Conservation (phyloP, 306 rosid species). For the Gastrolobium villosum region DNA sequence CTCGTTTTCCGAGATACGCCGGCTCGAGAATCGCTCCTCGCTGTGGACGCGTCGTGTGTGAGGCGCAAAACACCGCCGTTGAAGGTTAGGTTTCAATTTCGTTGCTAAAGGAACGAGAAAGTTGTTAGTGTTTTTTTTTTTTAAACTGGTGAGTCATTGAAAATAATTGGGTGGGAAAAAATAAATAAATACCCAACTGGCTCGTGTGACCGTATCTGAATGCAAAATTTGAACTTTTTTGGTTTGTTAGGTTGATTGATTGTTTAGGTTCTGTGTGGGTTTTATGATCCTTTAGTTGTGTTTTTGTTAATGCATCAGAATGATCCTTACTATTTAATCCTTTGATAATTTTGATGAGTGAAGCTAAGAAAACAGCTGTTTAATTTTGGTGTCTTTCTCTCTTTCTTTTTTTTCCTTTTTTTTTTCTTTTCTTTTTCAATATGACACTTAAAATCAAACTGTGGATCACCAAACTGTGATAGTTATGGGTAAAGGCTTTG, state of each 20-base stretch:
- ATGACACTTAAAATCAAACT: neutral
- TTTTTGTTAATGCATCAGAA: neutral
- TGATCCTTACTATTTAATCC: neutral
- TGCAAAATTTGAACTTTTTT: neutral
- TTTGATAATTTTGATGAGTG: neutral
- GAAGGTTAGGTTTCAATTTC: slow-evolving; percentile 58
- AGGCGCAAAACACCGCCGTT: slow-evolving; percentile 80
- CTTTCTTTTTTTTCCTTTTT: neutral
- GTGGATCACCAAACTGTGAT: too few species aligned
- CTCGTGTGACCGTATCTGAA: neutral
- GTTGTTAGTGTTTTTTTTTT: neutral
- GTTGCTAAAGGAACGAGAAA: neutral
- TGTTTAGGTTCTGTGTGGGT: slow-evolving; percentile 15
- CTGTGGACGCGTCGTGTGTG: slow-evolving; percentile 61
- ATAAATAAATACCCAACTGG: neutral
- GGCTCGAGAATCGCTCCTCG: slow-evolving; percentile 53
- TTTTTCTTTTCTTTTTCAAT: neutral
- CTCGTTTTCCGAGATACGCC: slow-evolving; percentile 42
- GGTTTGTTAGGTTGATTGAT: slow-evolving; percentile 3
- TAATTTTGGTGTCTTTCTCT: neutral
- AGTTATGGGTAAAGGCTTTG: neutral
- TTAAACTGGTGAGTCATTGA: slow-evolving; percentile 2
- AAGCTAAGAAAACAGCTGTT: neutral
- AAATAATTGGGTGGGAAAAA: neutral
- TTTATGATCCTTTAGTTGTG: slow-evolving; percentile 24